These are phyloP conservation scores for Paraglomus occultum DNA, from an alignment of 192 early-diverging fungal species.

Conservation along the genomic window DNA sequence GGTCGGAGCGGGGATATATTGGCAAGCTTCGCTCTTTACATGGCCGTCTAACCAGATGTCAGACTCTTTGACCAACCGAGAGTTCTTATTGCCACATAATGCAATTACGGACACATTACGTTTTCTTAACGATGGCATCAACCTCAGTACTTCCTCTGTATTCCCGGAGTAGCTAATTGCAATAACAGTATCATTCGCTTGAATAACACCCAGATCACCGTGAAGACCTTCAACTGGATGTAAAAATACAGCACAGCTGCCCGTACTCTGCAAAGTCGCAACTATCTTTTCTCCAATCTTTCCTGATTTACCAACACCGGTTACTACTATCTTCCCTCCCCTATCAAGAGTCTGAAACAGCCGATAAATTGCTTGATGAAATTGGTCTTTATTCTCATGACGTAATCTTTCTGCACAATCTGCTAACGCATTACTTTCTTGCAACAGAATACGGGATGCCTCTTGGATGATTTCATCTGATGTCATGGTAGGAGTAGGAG, in stretches of 20 bases:
- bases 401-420: constrained; percentile 37
- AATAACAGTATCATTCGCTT: constrained; percentile 37
- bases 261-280: constrained; percentile 43
- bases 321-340: constrained; percentile 47
- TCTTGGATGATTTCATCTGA: constrained; percentile 31
- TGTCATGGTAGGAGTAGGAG: constrained; percentile 13
- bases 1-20: constrained; percentile 44
- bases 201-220: constrained; percentile 42
- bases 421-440: constrained; percentile 37
- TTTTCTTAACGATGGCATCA: constrained; percentile 40
- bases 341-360: constrained; percentile 34
- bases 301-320: constrained; percentile 48
- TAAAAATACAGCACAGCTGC: constrained; percentile 40
- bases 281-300: constrained; percentile 50
- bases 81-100: constrained; percentile 41
- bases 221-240: constrained; percentile 49
- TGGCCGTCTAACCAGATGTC: constrained; percentile 44
- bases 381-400: constrained; percentile 23
- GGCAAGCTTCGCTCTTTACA: constrained; percentile 37
- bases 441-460: constrained; percentile 37
- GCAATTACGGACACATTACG: constrained; percentile 42
- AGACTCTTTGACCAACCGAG: constrained; percentile 40
- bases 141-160: constrained; percentile 41
- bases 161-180: constrained; percentile 48
- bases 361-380: constrained; percentile 34